A percentile compares a stretch with the other conserved stretches of the same genome.
Conservation (phyloP, 495 filamentous ascomycete species). For the Echria macrotheca region DNA sequence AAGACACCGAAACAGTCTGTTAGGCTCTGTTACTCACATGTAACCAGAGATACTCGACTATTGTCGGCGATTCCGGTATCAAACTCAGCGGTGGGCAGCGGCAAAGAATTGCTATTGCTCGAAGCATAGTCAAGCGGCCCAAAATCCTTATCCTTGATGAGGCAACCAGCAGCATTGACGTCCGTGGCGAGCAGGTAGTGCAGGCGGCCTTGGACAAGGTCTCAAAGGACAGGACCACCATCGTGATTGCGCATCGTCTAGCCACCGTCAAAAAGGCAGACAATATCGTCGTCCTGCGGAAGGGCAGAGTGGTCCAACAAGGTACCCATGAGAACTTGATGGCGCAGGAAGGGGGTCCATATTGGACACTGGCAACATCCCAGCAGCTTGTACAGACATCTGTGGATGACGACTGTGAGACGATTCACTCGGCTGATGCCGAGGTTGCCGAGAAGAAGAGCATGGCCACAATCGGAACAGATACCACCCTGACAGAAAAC, state of each 20-base stretch:
- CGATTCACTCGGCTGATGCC: slow-evolving; percentile 5
- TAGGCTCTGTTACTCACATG: background rate
- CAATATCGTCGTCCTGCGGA: slow-evolving; percentile 56
- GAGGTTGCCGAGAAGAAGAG: slow-evolving; percentile 36
- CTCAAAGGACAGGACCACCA: slow-evolving; percentile 52
- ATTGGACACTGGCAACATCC: slow-evolving; percentile 47
- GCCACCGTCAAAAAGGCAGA: slow-evolving; percentile 58
- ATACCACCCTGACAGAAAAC: slow-evolving; percentile 13
- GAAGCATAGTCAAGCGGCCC: slow-evolving; percentile 69
- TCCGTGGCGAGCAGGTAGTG: slow-evolving; percentile 52
- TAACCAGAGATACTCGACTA: slow-evolving; percentile 54
- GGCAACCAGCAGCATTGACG: slow-evolving; percentile 63
- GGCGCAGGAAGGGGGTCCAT: slow-evolving; percentile 49
- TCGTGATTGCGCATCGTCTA: slow-evolving; percentile 58
- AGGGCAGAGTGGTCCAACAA: slow-evolving; percentile 60
- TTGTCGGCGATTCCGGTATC: slow-evolving; percentile 52
- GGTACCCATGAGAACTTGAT: slow-evolving; percentile 67
- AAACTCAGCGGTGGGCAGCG: slow-evolving; percentile 60
- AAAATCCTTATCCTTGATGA: slow-evolving; percentile 82
- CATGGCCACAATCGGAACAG: slow-evolving; percentile 32
- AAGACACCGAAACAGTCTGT: too few relatives aligned
- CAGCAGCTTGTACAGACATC: slow-evolving; percentile 39
- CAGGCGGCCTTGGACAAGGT: slow-evolving; percentile 51
- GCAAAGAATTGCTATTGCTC: slow-evolving; percentile 63
- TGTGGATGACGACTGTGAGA: slow-evolving; percentile 13